Conservation (phyloP, 2,329 filamentous ascomycete genomes). For the Hyphodiscus sp. region DNA sequence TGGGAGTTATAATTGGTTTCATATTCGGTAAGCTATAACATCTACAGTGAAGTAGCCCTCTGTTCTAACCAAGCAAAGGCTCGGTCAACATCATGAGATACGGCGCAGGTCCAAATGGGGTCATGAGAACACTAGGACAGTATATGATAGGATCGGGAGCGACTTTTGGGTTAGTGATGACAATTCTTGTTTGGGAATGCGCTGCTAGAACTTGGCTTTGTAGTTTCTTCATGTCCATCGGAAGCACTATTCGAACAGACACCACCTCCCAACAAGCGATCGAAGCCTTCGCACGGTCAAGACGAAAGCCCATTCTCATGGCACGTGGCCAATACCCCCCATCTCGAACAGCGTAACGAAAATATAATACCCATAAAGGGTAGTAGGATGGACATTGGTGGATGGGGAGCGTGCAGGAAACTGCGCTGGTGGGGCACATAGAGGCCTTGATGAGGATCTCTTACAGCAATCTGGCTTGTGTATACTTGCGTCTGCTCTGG, state of each 20-base stretch:
- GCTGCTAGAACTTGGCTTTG: not conserved
- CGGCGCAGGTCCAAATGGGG: conserved; percentile 85
- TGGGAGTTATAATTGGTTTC: conserved; percentile 94
- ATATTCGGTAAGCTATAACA: conserved; percentile 67
- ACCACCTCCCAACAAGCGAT: conserved; percentile 63
- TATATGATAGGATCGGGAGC: conserved; percentile 95
- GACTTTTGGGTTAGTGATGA: conserved; percentile 74
- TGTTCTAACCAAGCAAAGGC: conserved; percentile 43
- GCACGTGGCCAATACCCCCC: conserved; percentile 21
- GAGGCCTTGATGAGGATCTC: not conserved
- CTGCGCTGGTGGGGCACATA: not conserved
- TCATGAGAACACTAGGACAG: conserved; percentile 89
- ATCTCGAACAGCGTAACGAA: conserved; percentile 8
- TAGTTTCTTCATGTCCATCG: conserved; percentile 97
- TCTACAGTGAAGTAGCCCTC: not conserved
- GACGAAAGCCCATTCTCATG: conserved; percentile 67
- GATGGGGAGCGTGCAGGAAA: not conserved
- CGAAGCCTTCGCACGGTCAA: conserved; percentile 69
- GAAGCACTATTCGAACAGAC: conserved; percentile 91
- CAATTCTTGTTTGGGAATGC: not conserved
- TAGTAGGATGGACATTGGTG: not conserved
- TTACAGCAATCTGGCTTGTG: too few relatives aligned
- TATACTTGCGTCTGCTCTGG: not conserved
- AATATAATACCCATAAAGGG: not conserved
- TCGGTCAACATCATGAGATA: conserved; percentile 93